Evolutionary conservation across 805 yeast species (phyloP).

Genomic region (Metschnikowia noctiluminum): DNA sequence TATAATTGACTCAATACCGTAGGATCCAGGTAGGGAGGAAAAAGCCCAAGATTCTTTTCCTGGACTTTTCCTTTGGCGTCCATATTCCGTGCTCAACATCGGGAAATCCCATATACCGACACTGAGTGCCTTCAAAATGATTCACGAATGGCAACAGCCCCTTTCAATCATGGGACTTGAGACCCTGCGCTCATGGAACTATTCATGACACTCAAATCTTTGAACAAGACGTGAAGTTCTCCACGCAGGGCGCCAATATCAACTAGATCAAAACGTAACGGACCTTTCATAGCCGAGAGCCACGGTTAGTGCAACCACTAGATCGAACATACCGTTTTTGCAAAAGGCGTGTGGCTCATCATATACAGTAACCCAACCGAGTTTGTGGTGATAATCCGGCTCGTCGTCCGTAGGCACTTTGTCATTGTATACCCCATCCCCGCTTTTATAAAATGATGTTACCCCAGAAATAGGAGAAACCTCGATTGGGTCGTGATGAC

Average conservation of each 20-base stretch:
- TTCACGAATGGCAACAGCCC: too few relatives aligned
- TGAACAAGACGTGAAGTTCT: too few relatives aligned
- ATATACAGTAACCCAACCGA: constrained; percentile 65
- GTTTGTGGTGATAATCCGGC: constrained; percentile 50
- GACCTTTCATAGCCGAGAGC: constrained; percentile 44
- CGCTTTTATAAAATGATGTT: constrained; percentile 39
- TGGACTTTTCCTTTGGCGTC: too few relatives aligned
- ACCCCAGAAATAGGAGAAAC: constrained; percentile 17
- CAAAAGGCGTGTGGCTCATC: constrained; percentile 33
- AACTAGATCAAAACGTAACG: background rate
- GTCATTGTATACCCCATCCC: constrained; percentile 51
- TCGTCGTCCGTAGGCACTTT: constrained; percentile 54
- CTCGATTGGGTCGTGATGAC: background rate
- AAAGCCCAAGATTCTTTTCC: too few relatives aligned
- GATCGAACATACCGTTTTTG: constrained; percentile 48
- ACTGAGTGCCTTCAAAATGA: too few relatives aligned
- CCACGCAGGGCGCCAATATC: background rate
- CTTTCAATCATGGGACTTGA: too few relatives aligned
- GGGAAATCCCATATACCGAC: too few relatives aligned
- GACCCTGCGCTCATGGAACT: too few relatives aligned
- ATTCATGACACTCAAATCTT: too few relatives aligned
- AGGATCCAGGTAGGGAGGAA: too few relatives aligned
- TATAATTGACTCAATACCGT: too few relatives aligned
- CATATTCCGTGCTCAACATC: too few relatives aligned
- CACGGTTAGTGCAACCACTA: constrained; percentile 50